Evolutionary conservation across 345 rosid species (phyloP).

Genomic region (thale cress (Arabidopsis thaliana)): DNA sequence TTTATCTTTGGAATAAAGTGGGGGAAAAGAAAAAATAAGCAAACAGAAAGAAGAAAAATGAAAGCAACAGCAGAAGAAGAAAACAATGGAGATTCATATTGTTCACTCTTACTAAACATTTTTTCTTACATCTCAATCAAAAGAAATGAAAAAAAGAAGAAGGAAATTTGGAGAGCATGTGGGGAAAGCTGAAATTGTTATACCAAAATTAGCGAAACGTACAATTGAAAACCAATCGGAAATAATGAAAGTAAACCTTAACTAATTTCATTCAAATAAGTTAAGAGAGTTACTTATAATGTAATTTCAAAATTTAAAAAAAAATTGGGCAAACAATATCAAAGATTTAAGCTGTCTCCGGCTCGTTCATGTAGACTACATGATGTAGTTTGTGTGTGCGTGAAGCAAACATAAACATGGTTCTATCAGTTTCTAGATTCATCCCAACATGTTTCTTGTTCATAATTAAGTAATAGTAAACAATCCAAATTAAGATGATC

Average conservation of each 20-base stretch:
- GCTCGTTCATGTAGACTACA: too few species aligned
- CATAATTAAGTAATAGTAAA: neutral
- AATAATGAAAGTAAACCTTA: neutral
- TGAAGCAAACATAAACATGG: neutral
- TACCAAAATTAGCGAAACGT: neutral
- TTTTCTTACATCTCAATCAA: conserved; percentile 22
- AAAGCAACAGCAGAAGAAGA: conserved; percentile 36
- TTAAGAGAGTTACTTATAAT: neutral
- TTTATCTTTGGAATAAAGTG: conserved; percentile 42
- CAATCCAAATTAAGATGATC: conserved; percentile 8
- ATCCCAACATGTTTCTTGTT: conserved; percentile 7
- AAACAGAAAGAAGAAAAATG: conserved; percentile 37
- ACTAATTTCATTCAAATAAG: neutral
- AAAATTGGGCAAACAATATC: too few species aligned
- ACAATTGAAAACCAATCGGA: neutral
- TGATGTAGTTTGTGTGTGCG: too few species aligned
- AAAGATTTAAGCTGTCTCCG: too few species aligned
- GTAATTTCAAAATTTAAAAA: too few species aligned
- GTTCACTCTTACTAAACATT: conserved; percentile 16
- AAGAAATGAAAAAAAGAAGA: neutral
- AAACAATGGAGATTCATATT: conserved; percentile 24
- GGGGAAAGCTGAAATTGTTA: conserved; percentile 12
- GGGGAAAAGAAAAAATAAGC: conserved; percentile 15
- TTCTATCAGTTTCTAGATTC: conserved; percentile 8
- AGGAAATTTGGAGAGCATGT: neutral